A percentile compares a stretch with the other conserved stretches of the same genome.
Conservation (phyloP, 148 eudicot genomes). For the Nepenthes mirabilis region DNA sequence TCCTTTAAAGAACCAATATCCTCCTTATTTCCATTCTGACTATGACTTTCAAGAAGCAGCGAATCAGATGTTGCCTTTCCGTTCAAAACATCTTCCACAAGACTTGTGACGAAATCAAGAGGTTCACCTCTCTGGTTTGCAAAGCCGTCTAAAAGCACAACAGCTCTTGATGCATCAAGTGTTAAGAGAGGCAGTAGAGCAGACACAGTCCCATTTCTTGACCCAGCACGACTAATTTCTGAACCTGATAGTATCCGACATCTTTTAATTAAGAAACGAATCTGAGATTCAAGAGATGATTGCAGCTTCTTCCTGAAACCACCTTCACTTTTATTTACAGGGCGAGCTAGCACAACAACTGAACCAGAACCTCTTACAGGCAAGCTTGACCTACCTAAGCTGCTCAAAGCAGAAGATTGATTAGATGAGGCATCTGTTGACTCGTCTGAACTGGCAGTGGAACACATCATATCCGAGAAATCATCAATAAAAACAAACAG, state of each 20-base stretch:
- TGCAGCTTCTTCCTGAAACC: constrained; percentile 58
- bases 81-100: constrained; percentile 63
- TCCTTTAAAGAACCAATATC: constrained; percentile 67
- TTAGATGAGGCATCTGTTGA: constrained; percentile 32
- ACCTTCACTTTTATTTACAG: constrained; percentile 58
- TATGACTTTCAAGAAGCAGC: constrained; percentile 67
- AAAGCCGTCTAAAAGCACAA: constrained; percentile 52
- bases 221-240: constrained; percentile 51
- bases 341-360: constrained; percentile 76
- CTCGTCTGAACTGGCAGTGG: constrained; percentile 41
- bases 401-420: constrained; percentile 34
- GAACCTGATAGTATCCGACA: constrained; percentile 61
- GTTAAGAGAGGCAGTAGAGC: constrained; percentile 57
- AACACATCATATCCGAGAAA: constrained; percentile 39
- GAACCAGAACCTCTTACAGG: constrained; percentile 49
- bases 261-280: constrained; percentile 81
- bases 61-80: constrained; percentile 79
- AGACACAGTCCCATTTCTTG: constrained; percentile 52
- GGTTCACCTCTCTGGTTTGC: constrained; percentile 48
- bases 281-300: constrained; percentile 78
- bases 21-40: constrained; percentile 50
- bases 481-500: constrained; percentile 85
- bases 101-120: constrained; percentile 66
- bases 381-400: constrained; percentile 31
- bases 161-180: constrained; percentile 85